Evolutionary conservation across 2,329 filamentous ascomycete species (phyloP).

Genomic region (Penicillium verrucosum): DNA sequence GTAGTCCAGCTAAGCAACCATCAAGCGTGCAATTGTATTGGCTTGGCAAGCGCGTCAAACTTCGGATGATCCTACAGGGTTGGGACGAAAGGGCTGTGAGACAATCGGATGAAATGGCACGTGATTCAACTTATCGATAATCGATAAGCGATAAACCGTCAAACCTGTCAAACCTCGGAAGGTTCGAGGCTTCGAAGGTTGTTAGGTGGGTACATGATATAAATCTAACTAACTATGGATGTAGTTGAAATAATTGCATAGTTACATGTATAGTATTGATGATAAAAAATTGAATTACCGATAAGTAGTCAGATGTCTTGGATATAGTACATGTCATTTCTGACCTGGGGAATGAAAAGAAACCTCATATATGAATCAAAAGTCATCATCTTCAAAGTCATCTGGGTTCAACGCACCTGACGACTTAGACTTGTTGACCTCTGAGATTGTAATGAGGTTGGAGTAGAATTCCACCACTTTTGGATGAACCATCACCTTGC

Average conservation of each 20-base stretch:
- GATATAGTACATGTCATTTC: background rate
- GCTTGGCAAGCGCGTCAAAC: background rate
- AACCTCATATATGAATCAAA: constrained; percentile 49
- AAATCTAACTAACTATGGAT: no score
- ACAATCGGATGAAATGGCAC: constrained; percentile 21
- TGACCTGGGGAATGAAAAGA: background rate
- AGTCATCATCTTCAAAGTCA: constrained; percentile 28
- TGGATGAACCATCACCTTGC: constrained; percentile 91
- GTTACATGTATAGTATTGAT: background rate
- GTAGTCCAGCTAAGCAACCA: constrained; percentile 2
- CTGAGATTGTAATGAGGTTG: constrained; percentile 71
- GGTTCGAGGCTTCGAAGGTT: no score
- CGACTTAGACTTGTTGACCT: constrained; percentile 34
- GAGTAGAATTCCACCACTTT: constrained; percentile 82
- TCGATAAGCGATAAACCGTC: background rate
- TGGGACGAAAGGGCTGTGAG: constrained; percentile 19
- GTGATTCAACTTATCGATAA: constrained; percentile 29
- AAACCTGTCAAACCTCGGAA: no score
- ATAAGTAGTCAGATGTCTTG: background rate
- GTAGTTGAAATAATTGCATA: background rate
- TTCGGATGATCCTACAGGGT: constrained; percentile 5
- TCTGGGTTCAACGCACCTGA: constrained; percentile 32
- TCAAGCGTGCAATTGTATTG: background rate
- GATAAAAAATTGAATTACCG: background rate
- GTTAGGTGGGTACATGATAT: no score